phyloP scores from a whole-genome alignment of 2,329 filamentous ascomycete genomes.

The Calonectria montana region DNA sequence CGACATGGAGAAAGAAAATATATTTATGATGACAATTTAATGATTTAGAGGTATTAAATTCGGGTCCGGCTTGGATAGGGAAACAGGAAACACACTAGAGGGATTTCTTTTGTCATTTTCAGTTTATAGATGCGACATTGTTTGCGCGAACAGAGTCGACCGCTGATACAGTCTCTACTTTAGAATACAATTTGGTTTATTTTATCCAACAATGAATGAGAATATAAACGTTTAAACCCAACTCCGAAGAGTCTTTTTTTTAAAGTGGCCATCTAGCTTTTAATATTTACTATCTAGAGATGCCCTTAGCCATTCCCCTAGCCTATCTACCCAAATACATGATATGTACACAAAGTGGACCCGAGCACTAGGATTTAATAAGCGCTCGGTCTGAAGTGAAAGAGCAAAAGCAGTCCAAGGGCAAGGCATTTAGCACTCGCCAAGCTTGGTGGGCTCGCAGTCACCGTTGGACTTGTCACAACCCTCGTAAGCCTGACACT shows the following conservation, averaged over 20 bases:
- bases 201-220: neutral
- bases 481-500: slow-evolving; percentile 46
- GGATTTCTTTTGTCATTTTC: neutral
- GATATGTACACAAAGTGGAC: neutral
- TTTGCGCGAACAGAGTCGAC: neutral
- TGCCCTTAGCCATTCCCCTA: neutral
- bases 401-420: neutral
- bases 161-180: neutral
- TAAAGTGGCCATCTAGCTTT: neutral
- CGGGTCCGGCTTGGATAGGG: neutral
- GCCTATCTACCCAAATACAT: neutral
- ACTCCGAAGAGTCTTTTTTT: neutral
- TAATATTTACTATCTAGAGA: neutral
- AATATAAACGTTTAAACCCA: neutral
- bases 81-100: neutral
- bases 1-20: neutral
- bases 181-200: neutral
- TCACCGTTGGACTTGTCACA: slow-evolving; percentile 44
- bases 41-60: neutral
- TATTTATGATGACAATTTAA: neutral
- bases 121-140: neutral
- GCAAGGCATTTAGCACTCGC: slow-evolving; percentile 38
- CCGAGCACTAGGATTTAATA: neutral
- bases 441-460: slow-evolving; percentile 43
- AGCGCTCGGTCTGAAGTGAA: neutral